phyloP scores from a whole-genome alignment of 2,329 filamentous ascomycete genomes.

The Nannizziopsis barbatae region DNA sequence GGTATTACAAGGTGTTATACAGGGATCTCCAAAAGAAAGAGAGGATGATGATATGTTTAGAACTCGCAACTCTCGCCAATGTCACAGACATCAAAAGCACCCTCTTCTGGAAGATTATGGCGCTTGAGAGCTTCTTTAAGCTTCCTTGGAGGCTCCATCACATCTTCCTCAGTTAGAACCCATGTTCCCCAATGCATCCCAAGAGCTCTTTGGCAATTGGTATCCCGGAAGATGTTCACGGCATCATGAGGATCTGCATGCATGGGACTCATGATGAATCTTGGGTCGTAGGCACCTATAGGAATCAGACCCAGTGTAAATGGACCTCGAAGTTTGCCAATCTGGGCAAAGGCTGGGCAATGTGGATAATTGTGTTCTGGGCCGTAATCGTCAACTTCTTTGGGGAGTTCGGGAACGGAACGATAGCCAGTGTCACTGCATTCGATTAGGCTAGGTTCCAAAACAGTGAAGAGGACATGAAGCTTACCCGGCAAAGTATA shows the following conservation, averaged over 20 bases:
- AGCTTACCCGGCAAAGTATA: slow-evolving; percentile 63
- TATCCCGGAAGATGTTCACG: slow-evolving; percentile 82
- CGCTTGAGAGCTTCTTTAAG: slow-evolving; percentile 60
- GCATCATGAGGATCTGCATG: slow-evolving; percentile 80
- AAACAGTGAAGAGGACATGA: neutral
- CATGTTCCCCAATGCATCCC: slow-evolving; percentile 90
- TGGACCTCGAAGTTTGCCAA: slow-evolving; percentile 66
- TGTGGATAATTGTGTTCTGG: slow-evolving; percentile 55
- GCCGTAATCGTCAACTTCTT: slow-evolving; percentile 59
- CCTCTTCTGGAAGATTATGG: slow-evolving; percentile 56
- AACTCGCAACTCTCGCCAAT: slow-evolving; percentile 77
- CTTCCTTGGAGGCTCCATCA: slow-evolving; percentile 66
- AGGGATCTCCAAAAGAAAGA: neutral
- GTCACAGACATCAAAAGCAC: slow-evolving; percentile 69
- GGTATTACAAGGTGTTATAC: too few species aligned
- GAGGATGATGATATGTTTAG: slow-evolving; percentile 26
- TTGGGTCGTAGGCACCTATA: slow-evolving; percentile 69
- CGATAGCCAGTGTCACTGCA: slow-evolving; percentile 81
- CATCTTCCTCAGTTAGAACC: slow-evolving; percentile 74
- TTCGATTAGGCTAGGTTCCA: slow-evolving; percentile 6
- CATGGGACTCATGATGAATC: slow-evolving; percentile 61
- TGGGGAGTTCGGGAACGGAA: slow-evolving; percentile 54
- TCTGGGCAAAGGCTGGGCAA: slow-evolving; percentile 76
- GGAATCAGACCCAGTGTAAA: slow-evolving; percentile 89
- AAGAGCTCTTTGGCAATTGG: slow-evolving; percentile 63